These are phyloP conservation scores for Trametes punicea DNA, from an alignment of 768 basidiomycete genomes.

Conservation along the genomic window DNA sequence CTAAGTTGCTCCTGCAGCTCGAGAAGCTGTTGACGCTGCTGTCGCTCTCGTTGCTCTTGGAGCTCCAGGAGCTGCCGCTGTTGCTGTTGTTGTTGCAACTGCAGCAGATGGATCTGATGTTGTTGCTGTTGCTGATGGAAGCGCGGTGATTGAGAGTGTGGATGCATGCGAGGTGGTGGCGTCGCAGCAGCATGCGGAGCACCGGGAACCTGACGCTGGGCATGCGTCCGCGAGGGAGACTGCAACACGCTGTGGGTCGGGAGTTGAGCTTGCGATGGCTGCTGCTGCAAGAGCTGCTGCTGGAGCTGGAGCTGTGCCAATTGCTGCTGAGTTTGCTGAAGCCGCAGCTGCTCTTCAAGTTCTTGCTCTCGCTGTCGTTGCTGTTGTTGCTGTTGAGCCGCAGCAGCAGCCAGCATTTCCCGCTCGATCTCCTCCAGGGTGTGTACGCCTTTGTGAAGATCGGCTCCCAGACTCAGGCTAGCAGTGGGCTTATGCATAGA, in stretches of 20 bases:
- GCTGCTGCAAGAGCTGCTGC: constrained; percentile 38
- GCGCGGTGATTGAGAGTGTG: constrained; percentile 73
- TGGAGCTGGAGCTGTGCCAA: constrained; percentile 38
- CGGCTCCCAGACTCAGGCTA: constrained; percentile 20
- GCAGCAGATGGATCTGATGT: constrained; percentile 57
- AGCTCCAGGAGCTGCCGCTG: constrained; percentile 31
- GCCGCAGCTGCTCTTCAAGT: constrained; percentile 28
- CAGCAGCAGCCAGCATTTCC: constrained; percentile 68
- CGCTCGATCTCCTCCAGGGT: constrained; percentile 82
- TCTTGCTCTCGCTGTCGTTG: constrained; percentile 10
- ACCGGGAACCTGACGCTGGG: constrained; percentile 5
- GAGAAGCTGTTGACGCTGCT: constrained; percentile 41
- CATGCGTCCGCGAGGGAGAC: constrained; percentile 11
- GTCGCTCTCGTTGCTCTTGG: constrained; percentile 32
- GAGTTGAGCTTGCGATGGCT: not conserved
- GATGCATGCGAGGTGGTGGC: constrained; percentile 72
- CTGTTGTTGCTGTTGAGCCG: constrained; percentile 26
- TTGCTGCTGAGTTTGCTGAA: constrained; percentile 36
- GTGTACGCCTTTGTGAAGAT: constrained; percentile 35
- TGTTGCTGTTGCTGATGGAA: constrained; percentile 77
- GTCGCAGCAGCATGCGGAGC: constrained; percentile 44
- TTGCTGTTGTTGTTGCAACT: constrained; percentile 60
- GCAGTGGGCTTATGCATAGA: constrained; percentile 13
- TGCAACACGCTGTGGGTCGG: constrained; percentile 13
- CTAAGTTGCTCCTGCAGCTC: constrained; percentile 55